Evolutionary conservation across 2,329 filamentous ascomycete species (phyloP).

Genomic region (Ceratocystis cacaofunesta): DNA sequence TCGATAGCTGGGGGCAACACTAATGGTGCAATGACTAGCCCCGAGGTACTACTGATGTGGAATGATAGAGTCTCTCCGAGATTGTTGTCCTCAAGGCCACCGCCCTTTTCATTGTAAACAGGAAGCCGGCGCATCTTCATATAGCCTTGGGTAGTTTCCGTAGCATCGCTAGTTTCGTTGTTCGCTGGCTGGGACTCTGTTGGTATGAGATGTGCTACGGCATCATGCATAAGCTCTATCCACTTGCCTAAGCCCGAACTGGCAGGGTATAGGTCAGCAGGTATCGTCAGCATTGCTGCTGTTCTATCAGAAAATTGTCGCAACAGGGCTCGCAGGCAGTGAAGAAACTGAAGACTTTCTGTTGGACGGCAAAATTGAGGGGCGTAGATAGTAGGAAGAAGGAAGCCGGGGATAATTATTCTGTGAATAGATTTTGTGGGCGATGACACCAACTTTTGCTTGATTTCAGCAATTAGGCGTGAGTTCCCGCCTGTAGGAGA

Average conservation of each 20-base stretch:
- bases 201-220: slow-evolving; percentile 57
- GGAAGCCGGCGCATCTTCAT: slow-evolving; percentile 71
- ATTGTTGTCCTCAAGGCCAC: slow-evolving; percentile 52
- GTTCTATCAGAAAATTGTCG: slow-evolving; percentile 49
- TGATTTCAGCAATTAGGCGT: slow-evolving; percentile 45
- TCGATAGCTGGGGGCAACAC: slow-evolving; percentile 77
- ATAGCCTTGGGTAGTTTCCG: slow-evolving; percentile 46
- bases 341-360: slow-evolving; percentile 65
- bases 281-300: slow-evolving; percentile 61
- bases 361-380: slow-evolving; percentile 53
- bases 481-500: slow-evolving; percentile 21
- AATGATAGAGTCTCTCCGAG: slow-evolving; percentile 81
- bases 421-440: slow-evolving; percentile 55
- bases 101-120: slow-evolving; percentile 75
- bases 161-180: slow-evolving; percentile 6
- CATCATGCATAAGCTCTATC: slow-evolving; percentile 74
- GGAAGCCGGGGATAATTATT: slow-evolving; percentile 66
- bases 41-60: slow-evolving; percentile 62
- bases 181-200: slow-evolving; percentile 14
- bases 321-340: slow-evolving; percentile 60
- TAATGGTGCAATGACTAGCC: slow-evolving; percentile 75
- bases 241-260: slow-evolving; percentile 62
- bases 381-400: slow-evolving; percentile 76
- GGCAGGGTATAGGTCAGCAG: slow-evolving; percentile 65
- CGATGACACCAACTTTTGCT: slow-evolving; percentile 40